Evolutionary conservation across 371 early-diverging fungal genomes (phyloP).

Genomic region (Mortierella sp.): DNA sequence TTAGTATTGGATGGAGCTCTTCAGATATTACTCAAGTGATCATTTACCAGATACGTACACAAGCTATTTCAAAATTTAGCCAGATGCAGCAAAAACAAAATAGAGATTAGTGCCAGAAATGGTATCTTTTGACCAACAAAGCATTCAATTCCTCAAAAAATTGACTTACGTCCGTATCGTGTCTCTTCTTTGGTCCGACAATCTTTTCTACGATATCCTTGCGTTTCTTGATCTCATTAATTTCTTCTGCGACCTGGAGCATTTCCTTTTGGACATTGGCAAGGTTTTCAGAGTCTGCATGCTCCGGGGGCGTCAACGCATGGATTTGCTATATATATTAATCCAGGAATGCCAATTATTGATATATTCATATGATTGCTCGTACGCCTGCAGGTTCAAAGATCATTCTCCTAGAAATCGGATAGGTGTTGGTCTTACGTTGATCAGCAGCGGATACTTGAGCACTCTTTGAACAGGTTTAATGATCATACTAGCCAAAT

Average conservation of each 20-base stretch:
- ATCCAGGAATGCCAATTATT: not conserved
- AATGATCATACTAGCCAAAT: slow-evolving; percentile 81
- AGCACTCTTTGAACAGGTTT: slow-evolving; percentile 91
- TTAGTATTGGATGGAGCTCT: not conserved
- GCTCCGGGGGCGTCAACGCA: slow-evolving; percentile 65
- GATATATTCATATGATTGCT: not conserved
- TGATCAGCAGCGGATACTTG: slow-evolving; percentile 85
- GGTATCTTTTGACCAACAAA: not conserved
- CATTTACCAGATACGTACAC: slow-evolving; percentile 16
- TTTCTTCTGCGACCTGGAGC: slow-evolving; percentile 77
- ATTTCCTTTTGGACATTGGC: slow-evolving; percentile 64
- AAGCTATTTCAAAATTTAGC: too few species aligned
- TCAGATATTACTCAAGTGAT: not conserved
- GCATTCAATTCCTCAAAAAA: too few species aligned
- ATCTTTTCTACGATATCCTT: slow-evolving; percentile 88
- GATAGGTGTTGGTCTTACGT: slow-evolving; percentile 49
- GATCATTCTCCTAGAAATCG: not conserved
- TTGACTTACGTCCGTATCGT: slow-evolving; percentile 70
- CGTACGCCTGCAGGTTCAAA: not conserved
- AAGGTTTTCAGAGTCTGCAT: slow-evolving; percentile 69
- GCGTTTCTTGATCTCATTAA: slow-evolving; percentile 86
- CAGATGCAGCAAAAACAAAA: too few species aligned
- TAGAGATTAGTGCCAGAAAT: too few species aligned
- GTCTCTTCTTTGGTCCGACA: slow-evolving; percentile 75
- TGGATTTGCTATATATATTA: slow-evolving; percentile 67